Evolutionary conservation across 1,139 yeast species (phyloP), one percentile per base, ranked within the genome.

Genomic region (Yamadazyma conglobata): DNA sequence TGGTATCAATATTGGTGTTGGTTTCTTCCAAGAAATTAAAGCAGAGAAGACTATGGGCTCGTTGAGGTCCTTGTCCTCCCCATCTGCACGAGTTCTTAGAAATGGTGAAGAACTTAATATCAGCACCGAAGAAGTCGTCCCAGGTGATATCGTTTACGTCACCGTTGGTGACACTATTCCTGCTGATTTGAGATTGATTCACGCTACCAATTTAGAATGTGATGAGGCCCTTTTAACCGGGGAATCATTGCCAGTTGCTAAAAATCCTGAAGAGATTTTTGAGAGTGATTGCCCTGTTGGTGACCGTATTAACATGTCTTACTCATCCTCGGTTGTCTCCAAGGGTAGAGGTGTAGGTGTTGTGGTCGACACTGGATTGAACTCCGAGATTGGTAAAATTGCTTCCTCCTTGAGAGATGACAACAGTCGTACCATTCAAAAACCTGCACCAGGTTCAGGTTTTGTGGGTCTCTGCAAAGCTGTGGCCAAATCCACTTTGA

Each of bases 31-130:
- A 54, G 88, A 81, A 51, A 64, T 66, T 41, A 75, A 76, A 38
- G 93, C 93, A 2, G 91, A 83, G 44, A 76, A 80, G 52, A 83
- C 93, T 1, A 82, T 84, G 88, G 86, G 82, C 19, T 78, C 89
- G 1, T 69, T 84, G 33, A 68, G 78, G 38, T 70, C 79, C 3
- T 67, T 84, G 34, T 73, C 84, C 32, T 77, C 88, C 1, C 89
- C 93, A n/a, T 72, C 84, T 3, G 91, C 93, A 0, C 64, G 73
- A 32, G 86, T 78, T 10, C 64, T 77, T 32, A 69, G 94, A 54
- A 64, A 77, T 44, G 88, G 87, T 26, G 64, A 63, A 19, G 79
- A 77, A 40, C 47, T 54, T 17, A 75, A 79, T 2, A 64, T 84
- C 22, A 73, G 82, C 9, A 79, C 89, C 0, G 73, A 70, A 34